Conservation (phyloP, 2,329 filamentous ascomycete genomes). For the Sporothrix dimorphospora region DNA sequence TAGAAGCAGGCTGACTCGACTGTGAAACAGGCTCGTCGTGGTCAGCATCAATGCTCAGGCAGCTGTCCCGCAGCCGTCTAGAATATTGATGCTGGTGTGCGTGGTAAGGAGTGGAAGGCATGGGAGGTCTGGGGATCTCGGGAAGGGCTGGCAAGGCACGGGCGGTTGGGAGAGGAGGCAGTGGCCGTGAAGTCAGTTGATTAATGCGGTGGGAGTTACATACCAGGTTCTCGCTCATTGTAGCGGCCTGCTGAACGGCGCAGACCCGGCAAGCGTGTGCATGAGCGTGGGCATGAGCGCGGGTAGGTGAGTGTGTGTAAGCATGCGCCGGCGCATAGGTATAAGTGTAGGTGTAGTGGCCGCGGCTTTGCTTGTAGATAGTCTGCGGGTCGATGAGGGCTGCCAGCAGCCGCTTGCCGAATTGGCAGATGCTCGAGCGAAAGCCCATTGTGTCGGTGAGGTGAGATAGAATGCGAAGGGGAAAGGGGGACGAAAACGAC, state of each 20-base stretch:
- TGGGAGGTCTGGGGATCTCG: neutral
- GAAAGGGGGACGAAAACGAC: neutral
- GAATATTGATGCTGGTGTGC: neutral
- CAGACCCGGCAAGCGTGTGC: conserved; percentile 11
- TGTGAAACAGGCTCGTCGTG: neutral
- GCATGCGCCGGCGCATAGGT: neutral
- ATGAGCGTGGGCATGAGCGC: neutral
- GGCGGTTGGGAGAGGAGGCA: neutral
- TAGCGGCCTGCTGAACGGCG: neutral
- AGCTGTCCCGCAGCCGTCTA: neutral
- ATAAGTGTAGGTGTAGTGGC: neutral
- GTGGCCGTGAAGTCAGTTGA: neutral
- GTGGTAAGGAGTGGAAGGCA: neutral
- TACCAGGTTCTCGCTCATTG: neutral
- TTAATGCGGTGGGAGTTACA: conserved; percentile 35
- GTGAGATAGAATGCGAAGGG: neutral
- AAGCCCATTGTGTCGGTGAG: neutral
- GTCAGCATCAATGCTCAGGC: neutral
- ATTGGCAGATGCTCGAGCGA: neutral
- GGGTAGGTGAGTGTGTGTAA: neutral
- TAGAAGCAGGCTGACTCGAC: neutral
- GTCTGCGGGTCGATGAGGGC: neutral
- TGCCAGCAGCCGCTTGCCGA: conserved; percentile 17
- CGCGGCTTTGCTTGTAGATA: neutral
- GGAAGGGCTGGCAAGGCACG: conserved; percentile 17